phyloP scores from a whole-genome alignment of 768 basidiomycete genomes.

The Suillus subluteus region DNA sequence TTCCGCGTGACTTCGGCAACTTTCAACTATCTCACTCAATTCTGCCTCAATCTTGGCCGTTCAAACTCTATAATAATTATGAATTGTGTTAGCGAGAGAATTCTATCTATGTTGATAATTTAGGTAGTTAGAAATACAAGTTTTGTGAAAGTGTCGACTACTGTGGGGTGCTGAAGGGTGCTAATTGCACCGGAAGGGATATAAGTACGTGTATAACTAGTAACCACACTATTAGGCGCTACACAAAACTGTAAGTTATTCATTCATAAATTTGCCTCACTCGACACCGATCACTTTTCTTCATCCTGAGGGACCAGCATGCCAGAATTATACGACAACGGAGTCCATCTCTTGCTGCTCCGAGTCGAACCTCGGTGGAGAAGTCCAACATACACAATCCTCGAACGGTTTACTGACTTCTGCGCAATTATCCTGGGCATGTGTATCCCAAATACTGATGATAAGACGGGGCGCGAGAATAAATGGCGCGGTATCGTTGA shows the following conservation, averaged over 20 bases:
- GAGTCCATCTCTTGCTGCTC: neutral
- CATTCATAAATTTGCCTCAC: neutral
- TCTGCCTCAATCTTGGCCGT: no score
- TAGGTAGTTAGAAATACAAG: no score
- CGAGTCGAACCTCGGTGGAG: neutral
- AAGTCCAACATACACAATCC: neutral
- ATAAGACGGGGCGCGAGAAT: conserved; percentile 3
- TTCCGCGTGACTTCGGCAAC: no score
- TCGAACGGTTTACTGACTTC: neutral
- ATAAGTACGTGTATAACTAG: no score
- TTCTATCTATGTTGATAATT: no score
- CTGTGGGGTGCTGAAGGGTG: no score
- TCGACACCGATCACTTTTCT: neutral
- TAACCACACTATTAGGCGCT: neutral
- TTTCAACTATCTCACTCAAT: no score
- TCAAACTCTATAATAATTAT: no score
- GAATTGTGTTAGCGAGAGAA: no score
- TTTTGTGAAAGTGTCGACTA: no score
- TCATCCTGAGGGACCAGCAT: neutral
- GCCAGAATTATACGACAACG: neutral
- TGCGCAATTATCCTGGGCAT: neutral
- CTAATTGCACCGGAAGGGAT: no score
- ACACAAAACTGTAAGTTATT: neutral
- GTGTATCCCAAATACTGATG: conserved; percentile 2
- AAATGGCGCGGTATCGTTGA: neutral